These are phyloP conservation scores for Tylopilus vinaceipallidus DNA, from an alignment of 768 basidiomycete species.

Conservation along the genomic window DNA sequence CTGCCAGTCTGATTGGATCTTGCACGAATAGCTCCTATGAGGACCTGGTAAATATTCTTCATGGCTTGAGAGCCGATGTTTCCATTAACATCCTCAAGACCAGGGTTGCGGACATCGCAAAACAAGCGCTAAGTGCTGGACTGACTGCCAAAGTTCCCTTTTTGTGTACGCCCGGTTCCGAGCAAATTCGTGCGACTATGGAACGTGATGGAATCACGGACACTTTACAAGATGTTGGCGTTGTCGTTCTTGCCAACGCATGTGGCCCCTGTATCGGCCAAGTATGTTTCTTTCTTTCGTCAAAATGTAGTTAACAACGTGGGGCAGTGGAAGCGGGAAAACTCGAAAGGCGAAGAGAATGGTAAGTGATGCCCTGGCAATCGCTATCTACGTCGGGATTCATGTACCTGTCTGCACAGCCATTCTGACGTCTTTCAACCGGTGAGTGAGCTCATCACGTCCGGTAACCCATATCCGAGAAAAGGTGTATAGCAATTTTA, in stretches of 20 bases:
- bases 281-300: slow-evolving; percentile 36
- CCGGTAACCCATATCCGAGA: neutral
- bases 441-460: slow-evolving; percentile 42
- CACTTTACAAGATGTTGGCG: slow-evolving; percentile 85
- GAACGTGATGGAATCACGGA: slow-evolving; percentile 89
- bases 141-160: slow-evolving; percentile 83
- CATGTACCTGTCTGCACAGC: slow-evolving; percentile 43
- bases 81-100: slow-evolving; percentile 49
- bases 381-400: slow-evolving; percentile 1
- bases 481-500: slow-evolving; percentile 58
- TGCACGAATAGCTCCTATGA: slow-evolving; percentile 99
- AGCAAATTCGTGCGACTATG: slow-evolving; percentile 96
- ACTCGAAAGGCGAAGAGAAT: slow-evolving; percentile 86
- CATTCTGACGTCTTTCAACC: slow-evolving; percentile 96
- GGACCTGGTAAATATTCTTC: slow-evolving; percentile 63
- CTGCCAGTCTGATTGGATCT: slow-evolving; percentile 93
- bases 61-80: neutral
- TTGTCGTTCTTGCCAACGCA: slow-evolving; percentile 92
- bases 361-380: slow-evolving; percentile 44
- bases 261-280: slow-evolving; percentile 99
- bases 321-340: slow-evolving; percentile 86
- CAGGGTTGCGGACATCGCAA: slow-evolving; percentile 85
- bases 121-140: slow-evolving; percentile 84
- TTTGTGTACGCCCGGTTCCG: slow-evolving; percentile 87
- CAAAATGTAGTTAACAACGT: slow-evolving; percentile 5